These are phyloP conservation scores for Penicillium sp. DNA, from an alignment of 2,329 filamentous ascomycete species.

Conservation along the genomic window DNA sequence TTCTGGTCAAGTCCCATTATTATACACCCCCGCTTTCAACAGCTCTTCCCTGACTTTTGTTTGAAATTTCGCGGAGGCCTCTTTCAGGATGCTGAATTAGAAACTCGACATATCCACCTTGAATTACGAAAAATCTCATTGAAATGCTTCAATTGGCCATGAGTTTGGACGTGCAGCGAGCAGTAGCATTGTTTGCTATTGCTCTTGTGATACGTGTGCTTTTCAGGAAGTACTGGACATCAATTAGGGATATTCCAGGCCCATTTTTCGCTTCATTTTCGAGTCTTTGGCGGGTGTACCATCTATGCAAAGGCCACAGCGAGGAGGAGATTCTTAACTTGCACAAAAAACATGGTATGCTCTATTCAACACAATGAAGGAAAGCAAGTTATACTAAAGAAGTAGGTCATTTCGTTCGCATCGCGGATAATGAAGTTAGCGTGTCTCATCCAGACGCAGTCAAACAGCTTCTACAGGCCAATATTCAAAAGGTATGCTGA, in stretches of 20 bases:
- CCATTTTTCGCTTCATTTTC: slow-evolving; percentile 6
- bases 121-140: background rate
- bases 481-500: background rate
- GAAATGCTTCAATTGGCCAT: background rate
- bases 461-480: slow-evolving; percentile 8
- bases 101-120: background rate
- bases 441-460: slow-evolving; percentile 6
- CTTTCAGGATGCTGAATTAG: background rate
- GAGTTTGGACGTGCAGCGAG: background rate
- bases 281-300: slow-evolving; percentile 6
- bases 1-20: background rate
- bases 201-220: slow-evolving; percentile 8
- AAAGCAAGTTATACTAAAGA: background rate
- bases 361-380: background rate
- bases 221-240: slow-evolving; percentile 4
- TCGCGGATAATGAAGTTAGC: slow-evolving; percentile 6
- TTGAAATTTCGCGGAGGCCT: background rate
- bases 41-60: background rate
- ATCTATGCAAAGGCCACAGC: background rate
- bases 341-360: slow-evolving; percentile 5
- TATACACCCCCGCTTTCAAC: background rate
- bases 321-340: background rate
- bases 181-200: background rate
- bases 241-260: slow-evolving; percentile 1
- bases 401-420: slow-evolving; percentile 4